Conservation (phyloP, 257 asterid genomes). For the Paulownia fortunei region DNA sequence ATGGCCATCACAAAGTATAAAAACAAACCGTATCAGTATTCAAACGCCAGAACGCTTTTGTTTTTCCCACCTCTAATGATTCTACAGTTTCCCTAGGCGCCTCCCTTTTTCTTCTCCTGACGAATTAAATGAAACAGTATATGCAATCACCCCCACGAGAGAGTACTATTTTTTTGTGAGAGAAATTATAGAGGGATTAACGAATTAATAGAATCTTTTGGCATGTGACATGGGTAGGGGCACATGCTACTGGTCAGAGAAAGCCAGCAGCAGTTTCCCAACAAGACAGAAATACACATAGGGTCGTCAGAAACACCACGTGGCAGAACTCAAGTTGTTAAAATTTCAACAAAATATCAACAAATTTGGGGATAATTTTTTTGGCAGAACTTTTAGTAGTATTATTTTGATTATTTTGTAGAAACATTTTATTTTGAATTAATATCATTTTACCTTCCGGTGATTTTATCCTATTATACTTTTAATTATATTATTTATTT, state of each 20-base stretch:
- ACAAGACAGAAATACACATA: background rate
- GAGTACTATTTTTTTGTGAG: too few relatives aligned
- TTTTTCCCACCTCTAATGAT: constrained; percentile 19
- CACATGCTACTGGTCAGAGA: constrained; percentile 5
- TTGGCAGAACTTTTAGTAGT: background rate
- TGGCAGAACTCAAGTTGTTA: background rate
- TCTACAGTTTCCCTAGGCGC: background rate
- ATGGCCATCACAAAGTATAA: constrained; percentile 28
- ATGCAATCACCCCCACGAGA: too few relatives aligned
- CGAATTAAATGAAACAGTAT: constrained; percentile 18
- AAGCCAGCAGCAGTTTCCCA: background rate
- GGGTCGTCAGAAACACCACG: constrained; percentile 10
- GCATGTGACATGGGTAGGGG: constrained; percentile 17
- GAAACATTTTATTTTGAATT: too few relatives aligned
- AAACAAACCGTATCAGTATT: background rate
- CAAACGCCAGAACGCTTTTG: constrained; percentile 25
- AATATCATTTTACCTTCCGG: too few relatives aligned
- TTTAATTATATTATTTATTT: too few relatives aligned
- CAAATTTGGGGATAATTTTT: background rate
- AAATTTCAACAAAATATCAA: background rate
- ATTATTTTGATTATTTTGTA: too few relatives aligned
- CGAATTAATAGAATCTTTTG: background rate
- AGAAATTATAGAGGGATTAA: background rate
- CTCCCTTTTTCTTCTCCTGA: background rate
- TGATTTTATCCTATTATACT: too few relatives aligned